Evolutionary conservation across 306 rosid genomes (phyloP).

Genomic region (Citrullus colocynthis): DNA sequence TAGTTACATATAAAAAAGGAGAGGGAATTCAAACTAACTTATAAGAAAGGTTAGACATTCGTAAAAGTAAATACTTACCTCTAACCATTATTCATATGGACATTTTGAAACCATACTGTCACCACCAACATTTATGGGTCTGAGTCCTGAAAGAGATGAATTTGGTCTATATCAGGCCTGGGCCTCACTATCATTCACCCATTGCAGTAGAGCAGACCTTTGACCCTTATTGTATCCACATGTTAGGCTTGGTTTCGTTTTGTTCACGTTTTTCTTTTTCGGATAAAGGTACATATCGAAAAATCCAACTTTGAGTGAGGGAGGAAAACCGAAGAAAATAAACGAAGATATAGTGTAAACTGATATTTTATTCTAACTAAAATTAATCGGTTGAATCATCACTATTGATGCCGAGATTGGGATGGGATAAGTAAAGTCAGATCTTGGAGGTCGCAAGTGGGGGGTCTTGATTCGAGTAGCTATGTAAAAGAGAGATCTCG

Average conservation of each 20-base stretch:
- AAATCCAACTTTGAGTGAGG: too few relatives aligned
- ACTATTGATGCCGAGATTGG: background rate
- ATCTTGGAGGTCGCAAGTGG: background rate
- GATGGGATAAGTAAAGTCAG: background rate
- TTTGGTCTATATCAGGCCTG: background rate
- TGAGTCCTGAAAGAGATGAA: background rate
- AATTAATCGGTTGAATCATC: background rate
- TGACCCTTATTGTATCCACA: too few relatives aligned
- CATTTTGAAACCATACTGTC: background rate
- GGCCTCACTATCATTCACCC: background rate
- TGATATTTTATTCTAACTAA: too few relatives aligned
- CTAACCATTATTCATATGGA: background rate
- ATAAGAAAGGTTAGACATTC: background rate
- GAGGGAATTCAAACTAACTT: background rate
- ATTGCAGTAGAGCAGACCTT: background rate
- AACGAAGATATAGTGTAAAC: background rate
- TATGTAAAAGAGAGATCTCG: too few relatives aligned
- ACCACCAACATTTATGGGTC: background rate
- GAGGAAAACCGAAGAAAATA: too few relatives aligned
- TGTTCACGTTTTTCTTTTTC: too few relatives aligned
- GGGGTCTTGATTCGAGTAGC: background rate
- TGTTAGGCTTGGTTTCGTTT: too few relatives aligned
- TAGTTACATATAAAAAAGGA: background rate
- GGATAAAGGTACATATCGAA: too few relatives aligned
- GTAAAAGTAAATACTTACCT: background rate